These are phyloP conservation scores for Nelumbo lutea DNA, from an alignment of 164 flowering plant species.

Conservation along the genomic window DNA sequence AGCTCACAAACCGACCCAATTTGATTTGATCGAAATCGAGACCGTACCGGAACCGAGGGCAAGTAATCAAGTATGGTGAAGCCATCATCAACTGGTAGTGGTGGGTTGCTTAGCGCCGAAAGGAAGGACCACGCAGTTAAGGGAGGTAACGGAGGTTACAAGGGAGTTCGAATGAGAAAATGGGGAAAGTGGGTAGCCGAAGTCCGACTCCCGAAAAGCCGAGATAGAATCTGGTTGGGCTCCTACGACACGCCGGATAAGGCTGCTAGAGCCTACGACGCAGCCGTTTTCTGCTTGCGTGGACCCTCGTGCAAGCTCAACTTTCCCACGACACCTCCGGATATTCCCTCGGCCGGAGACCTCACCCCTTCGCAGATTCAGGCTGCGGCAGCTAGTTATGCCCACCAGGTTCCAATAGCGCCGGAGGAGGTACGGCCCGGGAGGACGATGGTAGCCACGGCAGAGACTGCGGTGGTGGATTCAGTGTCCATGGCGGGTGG, in stretches of 20 bases:
- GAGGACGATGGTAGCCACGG: no score
- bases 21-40: no score
- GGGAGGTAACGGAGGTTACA: constrained; percentile 13
- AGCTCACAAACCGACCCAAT: no score
- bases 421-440: no score
- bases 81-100: no score
- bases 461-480: no score
- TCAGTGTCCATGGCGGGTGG: no score
- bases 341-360: constrained; percentile 31
- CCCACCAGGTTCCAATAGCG: no score
- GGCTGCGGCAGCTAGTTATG: constrained; percentile 28
- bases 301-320: constrained; percentile 50
- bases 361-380: constrained; percentile 45
- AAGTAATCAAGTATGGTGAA: no score
- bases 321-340: constrained; percentile 57
- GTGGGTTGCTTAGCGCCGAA: no score
- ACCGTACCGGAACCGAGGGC: no score
- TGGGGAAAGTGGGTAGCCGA: constrained; percentile 78
- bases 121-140: no score
- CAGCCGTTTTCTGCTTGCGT: constrained; percentile 60
- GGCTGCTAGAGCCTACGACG: constrained; percentile 76
- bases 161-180: constrained; percentile 58
- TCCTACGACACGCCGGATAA: constrained; percentile 62
- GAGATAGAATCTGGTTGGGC: constrained; percentile 70
- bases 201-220: constrained; percentile 56